phyloP scores from a whole-genome alignment of 495 filamentous ascomycete genomes.

The Immersiella caudata region DNA sequence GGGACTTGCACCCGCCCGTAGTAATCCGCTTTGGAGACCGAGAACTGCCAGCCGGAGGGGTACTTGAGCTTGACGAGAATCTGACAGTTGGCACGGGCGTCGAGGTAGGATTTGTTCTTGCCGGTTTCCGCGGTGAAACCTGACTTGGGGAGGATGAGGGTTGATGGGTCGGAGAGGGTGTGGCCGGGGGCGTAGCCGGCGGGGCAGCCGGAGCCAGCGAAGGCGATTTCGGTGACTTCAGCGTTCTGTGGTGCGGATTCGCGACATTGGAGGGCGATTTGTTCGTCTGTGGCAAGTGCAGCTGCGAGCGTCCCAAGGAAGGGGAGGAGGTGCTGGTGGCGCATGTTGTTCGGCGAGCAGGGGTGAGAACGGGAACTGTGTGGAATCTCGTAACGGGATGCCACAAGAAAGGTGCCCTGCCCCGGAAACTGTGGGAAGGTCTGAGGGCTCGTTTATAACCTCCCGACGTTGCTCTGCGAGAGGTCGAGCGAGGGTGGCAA shows the following conservation, averaged over 20 bases:
- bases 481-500: no score
- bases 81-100: constrained; percentile 55
- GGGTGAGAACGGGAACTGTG: no score
- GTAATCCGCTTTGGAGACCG: constrained; percentile 54
- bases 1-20: constrained; percentile 52
- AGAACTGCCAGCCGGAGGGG: constrained; percentile 56
- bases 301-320: no score
- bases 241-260: constrained; percentile 28
- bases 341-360: no score
- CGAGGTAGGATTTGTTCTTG: constrained; percentile 37
- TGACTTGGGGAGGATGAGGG: constrained; percentile 53
- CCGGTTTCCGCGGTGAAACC: constrained; percentile 51
- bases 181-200: constrained; percentile 44
- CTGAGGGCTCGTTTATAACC: no score
- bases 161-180: constrained; percentile 48
- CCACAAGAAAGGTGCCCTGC: no score
- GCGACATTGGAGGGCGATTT: no score
- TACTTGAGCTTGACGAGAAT: constrained; percentile 54
- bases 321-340: no score
- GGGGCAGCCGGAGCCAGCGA: constrained; percentile 55
- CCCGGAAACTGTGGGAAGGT: no score
- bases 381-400: no score
- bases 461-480: no score
- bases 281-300: no score
- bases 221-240: constrained; percentile 45